Evolutionary conservation across 2,329 filamentous ascomycete species (phyloP).

Genomic region (Claviceps lovelessii): DNA sequence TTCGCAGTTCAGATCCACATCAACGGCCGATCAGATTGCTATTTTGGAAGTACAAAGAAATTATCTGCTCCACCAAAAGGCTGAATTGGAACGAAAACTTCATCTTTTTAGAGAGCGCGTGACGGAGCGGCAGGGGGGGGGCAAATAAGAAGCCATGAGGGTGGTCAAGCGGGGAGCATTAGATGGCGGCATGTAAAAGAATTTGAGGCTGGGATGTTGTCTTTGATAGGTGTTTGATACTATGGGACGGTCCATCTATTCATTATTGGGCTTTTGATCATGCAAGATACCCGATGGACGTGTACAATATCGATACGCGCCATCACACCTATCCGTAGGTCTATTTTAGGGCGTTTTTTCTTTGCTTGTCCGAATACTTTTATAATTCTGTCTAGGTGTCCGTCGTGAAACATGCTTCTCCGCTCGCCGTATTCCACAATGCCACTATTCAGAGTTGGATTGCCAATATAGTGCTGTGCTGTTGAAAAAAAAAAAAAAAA

Average conservation of each 20-base stretch:
- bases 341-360: neutral
- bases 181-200: too few relatives aligned
- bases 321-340: neutral
- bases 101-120: constrained; percentile 25
- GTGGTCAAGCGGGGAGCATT: neutral
- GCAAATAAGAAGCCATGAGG: constrained; percentile 9
- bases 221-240: neutral
- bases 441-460: neutral
- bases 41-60: constrained; percentile 28
- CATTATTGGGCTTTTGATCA: constrained; percentile 4
- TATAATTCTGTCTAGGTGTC: neutral
- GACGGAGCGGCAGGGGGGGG: constrained; percentile 19
- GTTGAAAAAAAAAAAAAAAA: neutral
- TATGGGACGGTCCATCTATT: neutral
- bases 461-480: neutral
- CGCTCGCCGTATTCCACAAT: neutral
- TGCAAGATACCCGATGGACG: constrained; percentile 2
- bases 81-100: constrained; percentile 28
- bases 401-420: neutral
- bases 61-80: constrained; percentile 23
- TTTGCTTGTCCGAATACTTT: neutral
- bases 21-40: constrained; percentile 29
- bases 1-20: constrained; percentile 23
- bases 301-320: neutral
- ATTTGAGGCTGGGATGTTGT: neutral